Conservation (phyloP, 352 stramenopile species). For the Saprolegnia parasitica region DNA sequence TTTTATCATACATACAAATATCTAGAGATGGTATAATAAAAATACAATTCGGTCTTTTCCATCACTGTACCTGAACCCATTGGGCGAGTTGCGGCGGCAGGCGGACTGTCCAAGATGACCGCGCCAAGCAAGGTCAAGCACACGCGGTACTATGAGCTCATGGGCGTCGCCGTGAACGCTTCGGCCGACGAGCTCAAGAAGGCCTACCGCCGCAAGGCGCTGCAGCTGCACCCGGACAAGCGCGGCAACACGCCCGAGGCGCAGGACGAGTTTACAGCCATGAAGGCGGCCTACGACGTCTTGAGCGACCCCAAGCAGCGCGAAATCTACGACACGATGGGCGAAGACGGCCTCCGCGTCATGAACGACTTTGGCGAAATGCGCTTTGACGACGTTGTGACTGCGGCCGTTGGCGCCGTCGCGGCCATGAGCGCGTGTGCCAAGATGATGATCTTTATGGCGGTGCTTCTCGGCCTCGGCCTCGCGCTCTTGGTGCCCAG, state of each 20-base stretch:
- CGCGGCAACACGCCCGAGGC: constrained; percentile 70
- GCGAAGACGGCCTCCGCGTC: constrained; percentile 79
- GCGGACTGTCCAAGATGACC: neutral
- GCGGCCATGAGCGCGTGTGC: constrained; percentile 55
- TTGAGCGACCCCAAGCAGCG: constrained; percentile 83
- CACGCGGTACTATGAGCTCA: constrained; percentile 53
- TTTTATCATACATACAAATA: neutral
- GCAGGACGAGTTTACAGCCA: constrained; percentile 87
- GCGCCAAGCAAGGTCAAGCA: neutral
- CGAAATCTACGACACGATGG: constrained; percentile 73
- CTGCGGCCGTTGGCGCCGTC: constrained; percentile 66
- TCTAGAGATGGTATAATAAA: neutral
- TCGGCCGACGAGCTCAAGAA: constrained; percentile 88
- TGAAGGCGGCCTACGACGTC: constrained; percentile 93
- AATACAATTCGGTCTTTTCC: neutral
- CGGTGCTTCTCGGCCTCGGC: constrained; percentile 58
- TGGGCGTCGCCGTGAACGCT: constrained; percentile 63
- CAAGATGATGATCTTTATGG: constrained; percentile 60
- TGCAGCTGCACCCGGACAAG: constrained; percentile 90
- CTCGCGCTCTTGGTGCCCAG: constrained; percentile 83
- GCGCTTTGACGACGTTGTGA: constrained; percentile 34
- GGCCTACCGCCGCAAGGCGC: constrained; percentile 84
- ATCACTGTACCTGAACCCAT: neutral
- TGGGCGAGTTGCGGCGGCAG: no score
- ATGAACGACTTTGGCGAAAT: constrained; percentile 84